Evolutionary conservation across 2,329 filamentous ascomycete genomes (phyloP).

Genomic region (Botryotinia convoluta): DNA sequence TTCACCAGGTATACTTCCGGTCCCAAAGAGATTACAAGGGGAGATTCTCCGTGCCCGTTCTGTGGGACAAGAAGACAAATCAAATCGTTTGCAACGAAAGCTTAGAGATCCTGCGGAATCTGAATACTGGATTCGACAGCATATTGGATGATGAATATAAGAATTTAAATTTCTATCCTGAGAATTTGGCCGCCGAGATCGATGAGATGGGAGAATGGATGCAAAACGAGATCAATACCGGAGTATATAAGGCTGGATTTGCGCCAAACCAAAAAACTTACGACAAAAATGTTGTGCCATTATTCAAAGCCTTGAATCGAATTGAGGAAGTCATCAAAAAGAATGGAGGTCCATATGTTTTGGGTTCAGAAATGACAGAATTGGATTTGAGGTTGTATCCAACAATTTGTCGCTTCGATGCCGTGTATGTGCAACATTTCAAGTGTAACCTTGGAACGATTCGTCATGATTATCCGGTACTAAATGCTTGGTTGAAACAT

Average conservation of each 20-base stretch:
- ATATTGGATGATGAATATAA: constrained; percentile 22
- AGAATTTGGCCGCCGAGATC: constrained; percentile 16
- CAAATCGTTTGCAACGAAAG: constrained; percentile 77
- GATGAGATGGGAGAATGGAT: constrained; percentile 67
- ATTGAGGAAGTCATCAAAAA: constrained; percentile 65
- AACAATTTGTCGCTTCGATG: constrained; percentile 65
- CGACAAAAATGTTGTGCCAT: constrained; percentile 62
- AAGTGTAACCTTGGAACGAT: constrained; percentile 62
- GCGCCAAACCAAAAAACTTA: constrained; percentile 80
- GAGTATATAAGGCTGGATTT: constrained; percentile 74
- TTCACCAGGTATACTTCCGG: constrained; percentile 64
- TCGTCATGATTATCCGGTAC: constrained; percentile 57
- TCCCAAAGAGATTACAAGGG: constrained; percentile 61
- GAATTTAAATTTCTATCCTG: constrained; percentile 21
- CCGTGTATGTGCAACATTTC: constrained; percentile 64
- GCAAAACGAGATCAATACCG: constrained; percentile 68
- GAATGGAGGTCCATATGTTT: constrained; percentile 47
- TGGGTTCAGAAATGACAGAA: constrained; percentile 64
- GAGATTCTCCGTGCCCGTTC: constrained; percentile 64
- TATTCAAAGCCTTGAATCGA: constrained; percentile 75
- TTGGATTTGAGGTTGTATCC: constrained; percentile 66
- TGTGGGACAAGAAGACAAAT: constrained; percentile 58
- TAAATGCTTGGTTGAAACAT: constrained; percentile 55
- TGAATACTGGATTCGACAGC: constrained; percentile 55
- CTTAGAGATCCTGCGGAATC: constrained; percentile 76